Evolutionary conservation across 2,329 filamentous ascomycete genomes (phyloP).

Genomic region (Cercospora canescens): DNA sequence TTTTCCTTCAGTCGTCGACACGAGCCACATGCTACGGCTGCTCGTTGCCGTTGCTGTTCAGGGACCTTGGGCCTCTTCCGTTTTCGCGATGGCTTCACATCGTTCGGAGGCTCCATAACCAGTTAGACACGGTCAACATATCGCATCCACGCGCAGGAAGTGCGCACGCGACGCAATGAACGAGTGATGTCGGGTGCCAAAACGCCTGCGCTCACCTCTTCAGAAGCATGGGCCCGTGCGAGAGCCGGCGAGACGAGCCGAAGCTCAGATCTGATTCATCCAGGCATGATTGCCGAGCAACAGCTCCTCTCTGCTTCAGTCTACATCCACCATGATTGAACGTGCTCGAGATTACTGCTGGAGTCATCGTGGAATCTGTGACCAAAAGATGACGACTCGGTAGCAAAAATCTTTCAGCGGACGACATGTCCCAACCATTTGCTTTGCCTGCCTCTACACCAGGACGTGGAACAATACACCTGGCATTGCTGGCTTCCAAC

Average conservation of each 20-base stretch:
- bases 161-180: neutral
- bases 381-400: neutral
- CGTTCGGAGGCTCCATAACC: neutral
- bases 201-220: neutral
- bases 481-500: slow-evolving; percentile 69
- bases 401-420: neutral
- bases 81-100: slow-evolving; percentile 7
- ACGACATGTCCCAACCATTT: slow-evolving; percentile 64
- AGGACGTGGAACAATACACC: slow-evolving; percentile 76
- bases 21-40: slow-evolving; percentile 15
- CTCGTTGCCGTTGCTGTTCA: slow-evolving; percentile 20
- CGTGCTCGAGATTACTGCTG: neutral
- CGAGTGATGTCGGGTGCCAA: neutral
- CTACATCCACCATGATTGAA: neutral
- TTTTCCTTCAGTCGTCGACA: slow-evolving; percentile 24
- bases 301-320: neutral
- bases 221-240: neutral
- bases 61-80: slow-evolving; percentile 21
- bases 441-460: slow-evolving; percentile 70
- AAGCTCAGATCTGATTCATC: neutral
- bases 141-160: neutral
- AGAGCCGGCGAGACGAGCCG: neutral
- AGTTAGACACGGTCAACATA: neutral
- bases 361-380: neutral
- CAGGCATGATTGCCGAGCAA: neutral